Evolutionary conservation across 805 yeast genomes (phyloP).

Genomic region (Yarrowia porcina): DNA sequence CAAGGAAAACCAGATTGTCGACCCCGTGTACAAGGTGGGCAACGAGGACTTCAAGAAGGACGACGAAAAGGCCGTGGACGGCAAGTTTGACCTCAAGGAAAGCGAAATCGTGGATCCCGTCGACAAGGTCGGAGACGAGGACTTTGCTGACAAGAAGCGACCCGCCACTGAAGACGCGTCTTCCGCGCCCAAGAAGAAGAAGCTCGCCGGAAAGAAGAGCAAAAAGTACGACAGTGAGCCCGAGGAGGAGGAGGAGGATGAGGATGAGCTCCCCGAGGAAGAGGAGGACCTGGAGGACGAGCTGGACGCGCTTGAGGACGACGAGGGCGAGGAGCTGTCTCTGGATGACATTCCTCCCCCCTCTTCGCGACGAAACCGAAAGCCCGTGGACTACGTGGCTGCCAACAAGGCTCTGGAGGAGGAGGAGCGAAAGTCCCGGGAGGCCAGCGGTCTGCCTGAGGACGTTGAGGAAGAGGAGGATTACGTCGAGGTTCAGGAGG

Average conservation of each 20-base stretch:
- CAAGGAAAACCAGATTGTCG: slow-evolving; percentile 1
- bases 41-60: background rate
- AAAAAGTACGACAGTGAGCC: slow-evolving; percentile 52
- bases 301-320: slow-evolving; percentile 68
- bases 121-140: background rate
- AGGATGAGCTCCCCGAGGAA: slow-evolving; percentile 38
- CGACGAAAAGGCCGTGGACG: background rate
- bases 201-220: slow-evolving; percentile 31
- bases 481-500: slow-evolving; percentile 36
- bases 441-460: slow-evolving; percentile 39
- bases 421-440: slow-evolving; percentile 43
- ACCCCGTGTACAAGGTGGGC: background rate
- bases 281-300: slow-evolving; percentile 41
- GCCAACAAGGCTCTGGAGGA: slow-evolving; percentile 68
- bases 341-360: slow-evolving; percentile 63
- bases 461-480: slow-evolving; percentile 51
- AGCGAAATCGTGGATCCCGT: background rate
- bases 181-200: slow-evolving; percentile 21
- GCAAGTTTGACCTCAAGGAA: slow-evolving; percentile 4
- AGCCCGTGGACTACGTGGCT: slow-evolving; percentile 76
- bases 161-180: background rate
- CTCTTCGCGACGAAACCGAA: slow-evolving; percentile 82
- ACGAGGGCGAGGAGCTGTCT: slow-evolving; percentile 76
- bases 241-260: slow-evolving; percentile 42
- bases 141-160: slow-evolving; percentile 2